Base-by-base conservation (phyloP, 257 asterid genomes). In the Vinca minor region DNA sequence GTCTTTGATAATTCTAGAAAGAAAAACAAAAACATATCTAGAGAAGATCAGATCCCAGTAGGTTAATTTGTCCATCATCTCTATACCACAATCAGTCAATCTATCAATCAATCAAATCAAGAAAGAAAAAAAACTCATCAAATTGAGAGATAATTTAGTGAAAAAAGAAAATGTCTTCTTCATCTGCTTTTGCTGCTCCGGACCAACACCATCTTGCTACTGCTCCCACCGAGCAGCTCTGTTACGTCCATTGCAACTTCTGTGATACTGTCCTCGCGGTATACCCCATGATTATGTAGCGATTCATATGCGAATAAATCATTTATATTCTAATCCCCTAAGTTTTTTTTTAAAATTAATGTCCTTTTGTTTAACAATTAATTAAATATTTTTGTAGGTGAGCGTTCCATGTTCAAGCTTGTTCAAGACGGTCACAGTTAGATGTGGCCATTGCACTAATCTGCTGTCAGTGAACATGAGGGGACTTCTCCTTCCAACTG, bases 401-500 rank as follows among this genome's bases (percentile, higher is more conserved):
- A 79, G 92, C 50, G 99, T 93, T 44, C 99, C 99, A 48, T 80
- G 95, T 85, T 77, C 96, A 3, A 89, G 97, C 76, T 71, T 89
- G 83, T 93, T 85, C 96, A 93, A 87, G 85, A 89, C 88, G 6
- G 99, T 93, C 18, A 85, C 99, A 1, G 99, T 93, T 38, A 71
- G 99, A 60, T 93, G 99, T 35, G 99, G 99, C 29, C 97, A 93
- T 79, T 93, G 99, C 95, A 77, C 97, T 74, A 93, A 87, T 65
- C 97, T 93, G 65, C 81, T 93, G 38, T 89, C 99, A 28, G 97
- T 87, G 45, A 86, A 93, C 88, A 84, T 87, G 97, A 87, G 96
- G 14, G 84, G 78, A 8, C 65, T 84, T 69, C 92, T 87, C 64
- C 96, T 93, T 64, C 97, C 97, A 0, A 31, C 88, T 5, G 53